These are phyloP conservation scores for Penicilliopsis zonata DNA, from an alignment of 495 filamentous ascomycete species.

Conservation along the genomic window DNA sequence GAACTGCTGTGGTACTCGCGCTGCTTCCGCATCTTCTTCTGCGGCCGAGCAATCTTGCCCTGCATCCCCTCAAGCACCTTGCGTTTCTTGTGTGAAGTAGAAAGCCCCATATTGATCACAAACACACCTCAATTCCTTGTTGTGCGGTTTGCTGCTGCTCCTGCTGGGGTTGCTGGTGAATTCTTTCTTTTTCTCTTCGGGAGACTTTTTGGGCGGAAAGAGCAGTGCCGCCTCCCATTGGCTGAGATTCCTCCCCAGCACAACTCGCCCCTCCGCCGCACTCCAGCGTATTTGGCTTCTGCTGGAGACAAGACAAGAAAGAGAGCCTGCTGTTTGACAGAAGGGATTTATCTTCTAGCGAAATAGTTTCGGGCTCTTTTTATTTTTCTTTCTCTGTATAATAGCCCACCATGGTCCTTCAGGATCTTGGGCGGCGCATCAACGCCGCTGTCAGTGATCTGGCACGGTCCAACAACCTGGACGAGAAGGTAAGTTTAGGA, in stretches of 20 bases:
- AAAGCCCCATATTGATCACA: slow-evolving; percentile 23
- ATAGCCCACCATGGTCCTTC: slow-evolving; percentile 72
- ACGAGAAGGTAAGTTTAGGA: slow-evolving; percentile 69
- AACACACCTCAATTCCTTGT: slow-evolving; percentile 1
- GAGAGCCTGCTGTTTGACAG: too few relatives aligned
- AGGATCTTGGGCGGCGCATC: slow-evolving; percentile 97
- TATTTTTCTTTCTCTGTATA: slow-evolving; percentile 11
- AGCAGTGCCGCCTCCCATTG: slow-evolving; percentile 22
- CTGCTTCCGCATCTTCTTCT: slow-evolving; percentile 63
- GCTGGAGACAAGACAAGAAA: too few relatives aligned
- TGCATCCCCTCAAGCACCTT: slow-evolving; percentile 47
- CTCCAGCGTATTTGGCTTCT: too few relatives aligned
- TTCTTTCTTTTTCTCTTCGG: slow-evolving; percentile 1
- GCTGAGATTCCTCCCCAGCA: too few relatives aligned
- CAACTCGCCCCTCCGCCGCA: too few relatives aligned
- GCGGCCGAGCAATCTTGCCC: slow-evolving; percentile 39
- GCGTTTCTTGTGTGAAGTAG: slow-evolving; percentile 39
- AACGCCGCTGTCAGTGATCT: slow-evolving; percentile 92
- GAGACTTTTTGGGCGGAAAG: slow-evolving; percentile 20
- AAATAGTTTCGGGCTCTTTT: too few relatives aligned
- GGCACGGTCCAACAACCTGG: slow-evolving; percentile 79
- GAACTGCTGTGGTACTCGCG: slow-evolving; percentile 64
- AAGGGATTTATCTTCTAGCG: too few relatives aligned
- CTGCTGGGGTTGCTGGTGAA: not conserved
- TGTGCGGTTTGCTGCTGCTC: not conserved